Conservation (phyloP, 352 stramenopile genomes). For the Phytophthora pluvialis region DNA sequence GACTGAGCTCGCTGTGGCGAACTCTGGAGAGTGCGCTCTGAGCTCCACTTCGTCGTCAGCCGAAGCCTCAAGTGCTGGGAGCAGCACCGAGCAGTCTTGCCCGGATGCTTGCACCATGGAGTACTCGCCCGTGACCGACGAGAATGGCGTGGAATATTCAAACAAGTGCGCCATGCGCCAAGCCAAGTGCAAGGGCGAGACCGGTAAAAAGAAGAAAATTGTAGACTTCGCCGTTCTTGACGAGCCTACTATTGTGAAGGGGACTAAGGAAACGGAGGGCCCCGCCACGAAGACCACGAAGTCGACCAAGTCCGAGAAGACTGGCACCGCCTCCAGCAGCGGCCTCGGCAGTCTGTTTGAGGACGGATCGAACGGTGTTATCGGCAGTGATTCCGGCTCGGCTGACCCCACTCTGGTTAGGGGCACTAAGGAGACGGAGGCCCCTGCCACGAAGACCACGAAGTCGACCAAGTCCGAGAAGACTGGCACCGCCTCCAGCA, state of each 20-base stretch:
- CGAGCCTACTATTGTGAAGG: slow-evolving; percentile 11
- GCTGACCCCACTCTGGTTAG: slow-evolving; percentile 23
- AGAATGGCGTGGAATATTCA: slow-evolving; percentile 23
- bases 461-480: slow-evolving; percentile 23
- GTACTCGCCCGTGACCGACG: slow-evolving; percentile 23
- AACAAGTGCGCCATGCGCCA: slow-evolving; percentile 29
- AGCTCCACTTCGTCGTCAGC: slow-evolving; percentile 5
- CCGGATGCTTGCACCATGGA: slow-evolving; percentile 27
- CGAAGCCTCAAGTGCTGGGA: slow-evolving; percentile 10
- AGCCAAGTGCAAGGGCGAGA: slow-evolving; percentile 31
- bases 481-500: slow-evolving; percentile 12
- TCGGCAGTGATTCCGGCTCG: slow-evolving; percentile 4
- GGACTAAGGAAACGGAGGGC: slow-evolving; percentile 3
- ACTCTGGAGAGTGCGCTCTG: slow-evolving; percentile 28
- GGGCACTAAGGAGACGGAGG: slow-evolving; percentile 3
- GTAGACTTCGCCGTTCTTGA: slow-evolving; percentile 16
- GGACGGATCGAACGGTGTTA: slow-evolving; percentile 8
- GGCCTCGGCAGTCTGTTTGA: slow-evolving; percentile 20
- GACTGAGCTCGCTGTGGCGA: slow-evolving; percentile 17
- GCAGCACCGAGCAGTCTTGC: slow-evolving; percentile 3
- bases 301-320: slow-evolving; percentile 22
- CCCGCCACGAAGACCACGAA: slow-evolving; percentile 13
- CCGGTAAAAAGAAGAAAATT: slow-evolving; percentile 27
- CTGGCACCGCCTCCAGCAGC: slow-evolving; percentile 8
- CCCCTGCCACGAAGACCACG: slow-evolving; percentile 11